Percentiles rank a stretch among this genome's conserved stretches.
phyloP scores from a whole-genome alignment of 129 eudicot genomes.

The Silybum marianum region DNA sequence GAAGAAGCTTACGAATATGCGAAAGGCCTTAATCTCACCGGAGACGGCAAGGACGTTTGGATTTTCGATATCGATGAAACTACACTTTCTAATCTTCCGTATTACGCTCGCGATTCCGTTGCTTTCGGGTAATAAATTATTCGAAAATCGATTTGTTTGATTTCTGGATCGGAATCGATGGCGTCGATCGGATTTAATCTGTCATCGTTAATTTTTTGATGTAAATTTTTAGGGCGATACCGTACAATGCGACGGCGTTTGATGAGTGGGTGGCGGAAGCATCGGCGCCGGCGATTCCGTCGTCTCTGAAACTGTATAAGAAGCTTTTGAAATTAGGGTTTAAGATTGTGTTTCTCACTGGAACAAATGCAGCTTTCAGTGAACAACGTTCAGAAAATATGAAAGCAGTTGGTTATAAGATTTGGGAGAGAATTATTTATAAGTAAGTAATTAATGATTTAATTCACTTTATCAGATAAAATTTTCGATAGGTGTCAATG shows the following conservation, averaged over 20 bases:
- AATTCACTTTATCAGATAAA: too few relatives aligned
- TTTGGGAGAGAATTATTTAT: conserved; percentile 46
- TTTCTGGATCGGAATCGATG: too few relatives aligned
- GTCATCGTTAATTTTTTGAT: not conserved
- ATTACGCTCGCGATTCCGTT: conserved; percentile 43
- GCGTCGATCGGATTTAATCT: not conserved
- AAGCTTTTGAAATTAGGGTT: conserved; percentile 26
- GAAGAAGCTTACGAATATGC: conserved; percentile 37
- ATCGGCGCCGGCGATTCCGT: conserved; percentile 40
- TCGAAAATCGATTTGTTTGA: not conserved
- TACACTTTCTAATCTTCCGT: conserved; percentile 52
- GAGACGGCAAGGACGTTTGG: conserved; percentile 61
- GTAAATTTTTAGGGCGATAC: conserved; percentile 24
- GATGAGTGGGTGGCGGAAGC: conserved; percentile 30
- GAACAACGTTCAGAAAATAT: conserved; percentile 28
- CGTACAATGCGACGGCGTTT: conserved; percentile 33
- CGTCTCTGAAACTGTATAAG: conserved; percentile 41
- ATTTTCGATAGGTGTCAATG: too few relatives aligned
- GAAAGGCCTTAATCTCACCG: conserved; percentile 24
- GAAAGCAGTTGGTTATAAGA: conserved; percentile 37
- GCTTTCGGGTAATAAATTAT: conserved; percentile 43
- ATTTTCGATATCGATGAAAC: conserved; percentile 67
- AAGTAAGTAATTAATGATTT: conserved; percentile 27
- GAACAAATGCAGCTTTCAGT: not conserved
- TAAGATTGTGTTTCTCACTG: conserved; percentile 47